Conservation (phyloP, 257 asterid species). For the Knoxia roxburghii region DNA sequence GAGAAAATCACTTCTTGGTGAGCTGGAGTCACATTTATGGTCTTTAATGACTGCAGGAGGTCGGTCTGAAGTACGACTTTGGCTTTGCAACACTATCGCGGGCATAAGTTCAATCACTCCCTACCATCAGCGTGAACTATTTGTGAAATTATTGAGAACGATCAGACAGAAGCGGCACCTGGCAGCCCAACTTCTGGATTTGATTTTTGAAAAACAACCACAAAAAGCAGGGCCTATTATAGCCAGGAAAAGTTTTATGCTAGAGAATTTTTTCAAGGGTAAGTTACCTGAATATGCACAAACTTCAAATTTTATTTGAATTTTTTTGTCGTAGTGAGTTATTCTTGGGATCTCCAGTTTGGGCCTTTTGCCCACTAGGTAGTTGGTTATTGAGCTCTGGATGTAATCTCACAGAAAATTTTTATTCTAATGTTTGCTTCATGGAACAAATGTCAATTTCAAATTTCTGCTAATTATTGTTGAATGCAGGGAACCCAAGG, state of each 20-base stretch:
- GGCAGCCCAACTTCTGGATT: conserved; percentile 65
- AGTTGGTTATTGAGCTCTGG: not conserved
- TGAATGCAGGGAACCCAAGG: conserved; percentile 61
- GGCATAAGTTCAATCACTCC: conserved; percentile 52
- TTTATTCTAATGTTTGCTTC: too few species aligned
- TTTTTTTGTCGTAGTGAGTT: not conserved
- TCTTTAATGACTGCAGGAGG: conserved; percentile 57
- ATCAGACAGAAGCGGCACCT: conserved; percentile 41
- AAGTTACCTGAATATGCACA: conserved; percentile 10
- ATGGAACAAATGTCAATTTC: not conserved
- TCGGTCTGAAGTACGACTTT: conserved; percentile 80
- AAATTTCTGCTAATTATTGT: not conserved
- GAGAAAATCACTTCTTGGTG: conserved; percentile 44
- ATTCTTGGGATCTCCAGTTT: not conserved
- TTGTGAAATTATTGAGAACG: conserved; percentile 52
- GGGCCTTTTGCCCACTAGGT: not conserved
- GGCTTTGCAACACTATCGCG: conserved; percentile 72
- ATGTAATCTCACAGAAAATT: too few species aligned
- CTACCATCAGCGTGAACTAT: conserved; percentile 52
- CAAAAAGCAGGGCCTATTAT: conserved; percentile 57
- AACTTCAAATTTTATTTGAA: not conserved
- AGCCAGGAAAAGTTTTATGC: conserved; percentile 62
- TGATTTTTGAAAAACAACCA: conserved; percentile 69
- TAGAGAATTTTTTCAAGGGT: conserved; percentile 77
- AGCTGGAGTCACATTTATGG: conserved; percentile 61